Conservation (phyloP, 2,329 filamentous ascomycete genomes). For the Chalaropsis thielavioides region DNA sequence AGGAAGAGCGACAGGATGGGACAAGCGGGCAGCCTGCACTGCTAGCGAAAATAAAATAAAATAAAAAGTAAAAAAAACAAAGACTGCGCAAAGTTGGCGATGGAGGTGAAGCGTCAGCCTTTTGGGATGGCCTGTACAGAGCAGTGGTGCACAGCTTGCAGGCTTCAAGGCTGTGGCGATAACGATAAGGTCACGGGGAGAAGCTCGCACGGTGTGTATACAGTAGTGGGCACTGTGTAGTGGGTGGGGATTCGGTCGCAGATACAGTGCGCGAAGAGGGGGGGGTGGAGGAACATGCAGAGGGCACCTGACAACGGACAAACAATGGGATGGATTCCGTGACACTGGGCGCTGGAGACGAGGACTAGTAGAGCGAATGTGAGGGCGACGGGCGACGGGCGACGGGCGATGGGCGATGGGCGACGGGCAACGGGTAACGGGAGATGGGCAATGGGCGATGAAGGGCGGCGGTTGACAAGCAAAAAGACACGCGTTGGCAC, state of each 20-base stretch:
- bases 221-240: neutral
- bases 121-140: neutral
- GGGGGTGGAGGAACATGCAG: neutral
- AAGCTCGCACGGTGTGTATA: neutral
- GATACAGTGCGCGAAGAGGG: neutral
- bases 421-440: no score
- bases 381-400: neutral
- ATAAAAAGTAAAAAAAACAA: neutral
- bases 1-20: neutral
- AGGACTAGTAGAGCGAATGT: neutral
- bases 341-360: neutral
- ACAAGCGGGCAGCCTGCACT: neutral
- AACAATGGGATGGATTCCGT: neutral
- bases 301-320: neutral
- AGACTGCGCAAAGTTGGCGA: neutral
- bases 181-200: neutral
- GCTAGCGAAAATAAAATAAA: neutral
- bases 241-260: neutral
- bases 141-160: neutral
- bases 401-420: neutral
- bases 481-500: no score
- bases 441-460: no score
- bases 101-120: neutral
- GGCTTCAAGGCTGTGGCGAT: constrained; percentile 3
- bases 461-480: no score